Evolutionary conservation across 2,329 filamentous ascomycete genomes (phyloP).

Genomic region (Parascedosporium putredinis): DNA sequence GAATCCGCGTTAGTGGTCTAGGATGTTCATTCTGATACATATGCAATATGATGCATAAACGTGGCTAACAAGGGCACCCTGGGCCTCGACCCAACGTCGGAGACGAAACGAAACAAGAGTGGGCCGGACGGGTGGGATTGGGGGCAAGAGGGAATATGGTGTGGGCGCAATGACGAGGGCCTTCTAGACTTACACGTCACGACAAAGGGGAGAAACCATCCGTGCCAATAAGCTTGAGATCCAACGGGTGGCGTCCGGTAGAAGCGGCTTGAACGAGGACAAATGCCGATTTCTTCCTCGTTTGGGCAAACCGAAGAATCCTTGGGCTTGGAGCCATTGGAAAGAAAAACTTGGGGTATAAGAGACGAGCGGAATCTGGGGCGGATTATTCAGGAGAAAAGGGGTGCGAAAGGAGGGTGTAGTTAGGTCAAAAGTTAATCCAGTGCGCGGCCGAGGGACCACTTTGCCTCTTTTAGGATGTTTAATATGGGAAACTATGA

Average conservation of each 20-base stretch:
- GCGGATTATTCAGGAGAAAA: background rate
- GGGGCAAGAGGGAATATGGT: background rate
- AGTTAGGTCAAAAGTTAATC: background rate
- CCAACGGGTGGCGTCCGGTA: slow-evolving; percentile 40
- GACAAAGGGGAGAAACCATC: slow-evolving; percentile 53
- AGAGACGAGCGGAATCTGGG: background rate
- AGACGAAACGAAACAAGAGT: background rate
- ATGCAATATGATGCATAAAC: slow-evolving; percentile 6
- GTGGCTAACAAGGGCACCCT: background rate
- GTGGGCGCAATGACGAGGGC: background rate
- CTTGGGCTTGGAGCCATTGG: slow-evolving; percentile 3
- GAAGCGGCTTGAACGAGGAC: slow-evolving; percentile 51
- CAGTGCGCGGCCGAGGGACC: background rate
- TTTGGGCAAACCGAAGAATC: slow-evolving; percentile 50
- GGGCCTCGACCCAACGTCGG: background rate
- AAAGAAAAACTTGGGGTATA: background rate
- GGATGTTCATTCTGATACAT: background rate
- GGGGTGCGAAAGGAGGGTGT: background rate
- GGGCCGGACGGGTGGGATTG: background rate
- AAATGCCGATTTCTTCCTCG: slow-evolving; percentile 38
- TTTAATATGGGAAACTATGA: background rate
- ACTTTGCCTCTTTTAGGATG: background rate
- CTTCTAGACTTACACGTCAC: slow-evolving; percentile 39
- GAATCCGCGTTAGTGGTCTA: slow-evolving; percentile 5
- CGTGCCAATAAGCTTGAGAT: slow-evolving; percentile 58